Base-by-base conservation (phyloP, 768 basidiomycete species). In the Dendrothele bispora region DNA sequence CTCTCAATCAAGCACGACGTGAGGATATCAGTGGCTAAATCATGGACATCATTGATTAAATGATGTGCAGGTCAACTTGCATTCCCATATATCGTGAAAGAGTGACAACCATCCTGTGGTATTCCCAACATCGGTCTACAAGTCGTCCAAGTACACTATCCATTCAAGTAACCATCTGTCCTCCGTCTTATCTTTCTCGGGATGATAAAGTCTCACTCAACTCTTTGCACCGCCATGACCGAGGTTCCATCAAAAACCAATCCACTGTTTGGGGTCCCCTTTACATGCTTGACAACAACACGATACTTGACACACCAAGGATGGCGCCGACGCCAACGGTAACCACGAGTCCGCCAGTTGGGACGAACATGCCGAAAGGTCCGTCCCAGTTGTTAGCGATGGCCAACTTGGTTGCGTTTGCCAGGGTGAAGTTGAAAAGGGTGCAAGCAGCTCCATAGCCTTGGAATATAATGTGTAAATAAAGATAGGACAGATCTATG, bases 361-460 rank as follows among this genome's bases (percentile, higher is more conserved):
- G 70, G 51, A 89, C 67, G n/a, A 67, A 60, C 8, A 70, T 64
- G 12, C 69, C 76, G 46, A 70, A 68, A 4, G 81, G 81, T 0
- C 87, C 86, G 54, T 86, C 74, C 87, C 85, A 88, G 51, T 54
- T 63, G 0, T 64, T 37, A 2, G 84, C 78, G 15, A 80, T 58
- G 1, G 57, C 46, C 29, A 89, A 68, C 1, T 71, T 62, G 18
- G 72, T 68, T 32, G 65, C 61, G 4, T 70, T 46, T 8, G 69
- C 50, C 36, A 84, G 52, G 14, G 69, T 70, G 18, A 68, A 39
- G 25, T 77, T 75, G 37, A 60, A 59, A 0, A 53, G 54, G 21
- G 48, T 46, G 60, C 86, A 87, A 1, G 73, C 70, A 7, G 70
- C 50, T 3, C 71, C 66, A 55, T 86, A 89, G n/a, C 74, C 86